Percentiles rank a stretch among this genome's conserved stretches.
phyloP scores from a whole-genome alignment of 202 grass and related monocot genomes.

The Hordeum pubiflorum region DNA sequence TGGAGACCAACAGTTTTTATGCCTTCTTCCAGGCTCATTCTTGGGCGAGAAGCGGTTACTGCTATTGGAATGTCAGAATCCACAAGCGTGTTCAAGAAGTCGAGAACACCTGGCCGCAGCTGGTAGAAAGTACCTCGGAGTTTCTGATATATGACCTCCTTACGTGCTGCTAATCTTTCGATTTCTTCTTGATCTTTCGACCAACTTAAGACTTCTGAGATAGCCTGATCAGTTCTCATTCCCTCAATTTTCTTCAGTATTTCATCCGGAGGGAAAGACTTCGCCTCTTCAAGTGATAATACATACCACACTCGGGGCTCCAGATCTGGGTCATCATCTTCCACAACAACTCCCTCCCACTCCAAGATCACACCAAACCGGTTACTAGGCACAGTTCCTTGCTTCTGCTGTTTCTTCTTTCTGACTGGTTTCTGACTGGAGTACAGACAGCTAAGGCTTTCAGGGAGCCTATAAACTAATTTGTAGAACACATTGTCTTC shows the following conservation, averaged over 20 bases:
- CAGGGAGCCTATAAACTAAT: constrained; percentile 44
- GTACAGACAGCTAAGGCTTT: constrained; percentile 60
- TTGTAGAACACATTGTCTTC: constrained; percentile 34
- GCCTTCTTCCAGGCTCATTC: constrained; percentile 42
- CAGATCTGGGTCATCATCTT: constrained; percentile 56
- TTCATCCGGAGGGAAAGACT: constrained; percentile 47
- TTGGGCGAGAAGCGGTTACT: constrained; percentile 29
- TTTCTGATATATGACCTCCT: constrained; percentile 52
- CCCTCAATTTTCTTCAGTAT: constrained; percentile 57
- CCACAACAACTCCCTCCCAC: constrained; percentile 65
- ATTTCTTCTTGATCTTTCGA: constrained; percentile 50
- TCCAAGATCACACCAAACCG: constrained; percentile 80
- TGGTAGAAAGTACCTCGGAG: constrained; percentile 34
- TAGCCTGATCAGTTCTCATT: constrained; percentile 64
- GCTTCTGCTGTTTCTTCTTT: constrained; percentile 40
- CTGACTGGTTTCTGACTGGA: constrained; percentile 22
- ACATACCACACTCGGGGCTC: constrained; percentile 56
- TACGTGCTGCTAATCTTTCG: constrained; percentile 42
- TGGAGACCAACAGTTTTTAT: constrained; percentile 56
- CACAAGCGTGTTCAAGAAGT: constrained; percentile 65
- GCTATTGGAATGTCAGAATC: constrained; percentile 52
- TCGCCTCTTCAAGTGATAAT: constrained; percentile 55
- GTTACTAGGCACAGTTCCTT: constrained; percentile 5
- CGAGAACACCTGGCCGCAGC: constrained; percentile 35
- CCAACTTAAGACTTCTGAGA: constrained; percentile 63